phyloP scores from a whole-genome alignment of 163 green algal species.

The Trebouxia gelatinosa region DNA sequence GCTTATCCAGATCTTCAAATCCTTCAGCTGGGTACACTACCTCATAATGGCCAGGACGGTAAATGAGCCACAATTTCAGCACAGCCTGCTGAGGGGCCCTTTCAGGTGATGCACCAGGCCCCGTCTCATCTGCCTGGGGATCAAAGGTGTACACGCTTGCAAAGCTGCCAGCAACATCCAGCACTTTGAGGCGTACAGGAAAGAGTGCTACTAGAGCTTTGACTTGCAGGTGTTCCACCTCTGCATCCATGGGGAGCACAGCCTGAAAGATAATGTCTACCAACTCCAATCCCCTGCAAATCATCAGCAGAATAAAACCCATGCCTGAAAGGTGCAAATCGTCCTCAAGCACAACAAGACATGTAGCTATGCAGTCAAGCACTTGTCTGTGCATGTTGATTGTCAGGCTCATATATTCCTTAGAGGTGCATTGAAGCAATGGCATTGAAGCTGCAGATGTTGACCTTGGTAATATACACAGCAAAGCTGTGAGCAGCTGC shows the following conservation, averaged over 20 bases:
- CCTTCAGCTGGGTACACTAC: slow-evolving; percentile 3
- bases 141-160: slow-evolving; percentile 18
- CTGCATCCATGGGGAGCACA: background rate
- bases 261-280: background rate
- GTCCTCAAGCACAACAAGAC: background rate
- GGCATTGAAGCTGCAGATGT: background rate
- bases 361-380: background rate
- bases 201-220: background rate
- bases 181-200: slow-evolving; percentile 5
- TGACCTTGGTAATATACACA: background rate
- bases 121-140: background rate
- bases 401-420: background rate
- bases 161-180: slow-evolving; percentile 6
- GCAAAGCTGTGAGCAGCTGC: background rate
- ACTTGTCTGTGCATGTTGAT: background rate
- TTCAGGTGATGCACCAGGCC: background rate
- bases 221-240: slow-evolving; percentile 20
- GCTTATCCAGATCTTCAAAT: slow-evolving; percentile 5
- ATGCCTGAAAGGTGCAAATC: background rate
- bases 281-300: background rate
- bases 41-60: slow-evolving; percentile 16
- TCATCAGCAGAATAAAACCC: background rate
- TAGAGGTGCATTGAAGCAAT: background rate
- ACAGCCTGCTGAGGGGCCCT: background rate
- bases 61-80: slow-evolving; percentile 16